Conservation (phyloP, 2,329 filamentous ascomycete genomes). For the Phaeosphaeria sp. region DNA sequence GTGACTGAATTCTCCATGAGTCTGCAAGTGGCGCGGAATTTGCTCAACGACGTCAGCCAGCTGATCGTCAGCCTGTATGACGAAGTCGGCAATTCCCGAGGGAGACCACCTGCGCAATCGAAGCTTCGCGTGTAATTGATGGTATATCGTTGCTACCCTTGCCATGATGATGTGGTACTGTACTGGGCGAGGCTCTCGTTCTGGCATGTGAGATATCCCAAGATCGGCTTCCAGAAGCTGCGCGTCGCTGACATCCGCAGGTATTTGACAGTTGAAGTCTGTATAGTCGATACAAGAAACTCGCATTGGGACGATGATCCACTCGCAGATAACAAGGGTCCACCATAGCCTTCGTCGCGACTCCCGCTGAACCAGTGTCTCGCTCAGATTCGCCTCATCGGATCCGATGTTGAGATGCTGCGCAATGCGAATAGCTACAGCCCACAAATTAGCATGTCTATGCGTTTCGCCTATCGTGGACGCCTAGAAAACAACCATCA, state of each 20-base stretch:
- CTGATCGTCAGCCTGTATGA: slow-evolving; percentile 17
- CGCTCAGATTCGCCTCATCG: slow-evolving; percentile 4
- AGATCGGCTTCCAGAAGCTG: slow-evolving; percentile 8
- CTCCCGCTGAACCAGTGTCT: slow-evolving; percentile 11
- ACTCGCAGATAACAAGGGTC: slow-evolving; percentile 19
- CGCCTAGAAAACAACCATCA: not conserved
- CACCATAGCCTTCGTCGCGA: slow-evolving; percentile 18
- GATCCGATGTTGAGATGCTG: slow-evolving; percentile 16
- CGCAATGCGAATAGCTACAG: slow-evolving; percentile 13
- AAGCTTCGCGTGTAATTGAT: slow-evolving; percentile 15
- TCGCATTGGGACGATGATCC: slow-evolving; percentile 13
- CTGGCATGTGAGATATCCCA: not conserved
- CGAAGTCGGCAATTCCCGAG: slow-evolving; percentile 13
- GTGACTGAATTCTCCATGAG: not conserved
- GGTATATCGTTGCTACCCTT: slow-evolving; percentile 10
- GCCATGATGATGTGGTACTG: slow-evolving; percentile 21
- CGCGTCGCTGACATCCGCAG: slow-evolving; percentile 13
- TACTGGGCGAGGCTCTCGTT: slow-evolving; percentile 7
- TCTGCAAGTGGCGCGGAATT: slow-evolving; percentile 14
- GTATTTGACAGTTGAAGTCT: slow-evolving; percentile 16
- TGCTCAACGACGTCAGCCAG: slow-evolving; percentile 15
- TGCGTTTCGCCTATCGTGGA: slow-evolving; percentile 16
- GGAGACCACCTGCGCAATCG: slow-evolving; percentile 14
- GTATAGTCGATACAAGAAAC: slow-evolving; percentile 15
- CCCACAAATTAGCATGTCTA: slow-evolving; percentile 20